Evolutionary conservation across 2,329 filamentous ascomycete genomes (phyloP), one percentile per base, ranked within the genome.

Genomic region (Aspergillus ochraceus): DNA sequence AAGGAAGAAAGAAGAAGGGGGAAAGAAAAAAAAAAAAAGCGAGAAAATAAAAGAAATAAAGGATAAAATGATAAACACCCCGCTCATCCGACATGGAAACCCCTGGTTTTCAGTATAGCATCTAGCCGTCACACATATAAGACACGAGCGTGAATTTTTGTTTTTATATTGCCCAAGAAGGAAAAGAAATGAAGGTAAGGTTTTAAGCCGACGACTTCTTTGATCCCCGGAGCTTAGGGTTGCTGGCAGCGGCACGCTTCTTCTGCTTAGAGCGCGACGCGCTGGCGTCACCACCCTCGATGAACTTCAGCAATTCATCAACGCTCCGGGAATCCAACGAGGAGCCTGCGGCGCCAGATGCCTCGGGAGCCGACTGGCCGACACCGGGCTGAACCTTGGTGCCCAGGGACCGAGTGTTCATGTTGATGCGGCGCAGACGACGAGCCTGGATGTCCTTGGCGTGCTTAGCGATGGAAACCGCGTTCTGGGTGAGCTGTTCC

Each of bases 401-500:
- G 55, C 83, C 81, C 58, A 88, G 77, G 50, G 69, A 64, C 26
- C 85, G 82, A 24, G 87, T 81, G 20, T 86, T 87, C 70, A 94
- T 86, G 57, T 86, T 84, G 66, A 93, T 88, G 9, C 89, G 84
- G 61, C 88, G 87, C 49, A 93, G 83, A 61, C 90, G 86, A 58
- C 89, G 87, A 52, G 88, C 87, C 76, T 95, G 88, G 42, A 91
- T 83, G 64, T 95, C 90, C 80, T 97, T 96, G 61, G 91, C 90
- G 71, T 96, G 92, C 81, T 96, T 97, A 54, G 93, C 94, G 66
- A 98, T 92, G 36, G 88, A 90, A 46, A 99, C 95, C 49, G 95
- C 95, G 70, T 96, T 97, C 77, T 96, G 91, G 0, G 94, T 98
- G 60, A 99, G 86, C 77, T 97, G 93, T 77, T 97, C 92, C 24